phyloP scores from a whole-genome alignment of 148 eudicot genomes.

The Cornus controversa region DNA sequence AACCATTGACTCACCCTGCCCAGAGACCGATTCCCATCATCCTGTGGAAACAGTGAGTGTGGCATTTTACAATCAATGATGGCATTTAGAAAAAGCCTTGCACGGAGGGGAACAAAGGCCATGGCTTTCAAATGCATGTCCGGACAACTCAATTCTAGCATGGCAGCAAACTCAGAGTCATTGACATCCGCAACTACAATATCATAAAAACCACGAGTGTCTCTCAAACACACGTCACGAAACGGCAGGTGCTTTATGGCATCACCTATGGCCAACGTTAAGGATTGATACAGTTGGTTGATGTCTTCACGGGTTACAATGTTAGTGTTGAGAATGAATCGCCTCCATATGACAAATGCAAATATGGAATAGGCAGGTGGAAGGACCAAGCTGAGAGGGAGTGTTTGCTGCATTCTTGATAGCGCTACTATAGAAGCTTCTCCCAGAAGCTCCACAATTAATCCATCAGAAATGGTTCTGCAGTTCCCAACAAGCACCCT shows the following conservation, averaged over 20 bases:
- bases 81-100: conserved; percentile 83
- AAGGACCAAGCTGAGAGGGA: conserved; percentile 71
- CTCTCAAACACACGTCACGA: conserved; percentile 85
- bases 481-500: conserved; percentile 97
- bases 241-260: conserved; percentile 88
- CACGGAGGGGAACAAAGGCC: conserved; percentile 83
- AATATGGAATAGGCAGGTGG: conserved; percentile 93
- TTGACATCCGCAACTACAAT: conserved; percentile 67
- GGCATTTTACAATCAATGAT: conserved; percentile 84
- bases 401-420: conserved; percentile 87
- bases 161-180: conserved; percentile 81
- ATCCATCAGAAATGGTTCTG: conserved; percentile 81
- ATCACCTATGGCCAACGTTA: conserved; percentile 60
- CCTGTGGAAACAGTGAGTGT: conserved; percentile 33
- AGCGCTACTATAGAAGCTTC: conserved; percentile 83
- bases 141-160: conserved; percentile 60
- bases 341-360: conserved; percentile 85
- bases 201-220: conserved; percentile 70
- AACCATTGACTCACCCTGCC: conserved; percentile 41
- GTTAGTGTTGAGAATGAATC: conserved; percentile 51
- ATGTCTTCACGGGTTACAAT: conserved; percentile 58
- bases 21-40: conserved; percentile 47
- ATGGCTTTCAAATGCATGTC: conserved; percentile 60
- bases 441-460: conserved; percentile 88
- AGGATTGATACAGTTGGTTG: conserved; percentile 62